Conservation (phyloP, 371 early-diverging fungal species). For the Blyttiomyces sp. region DNA sequence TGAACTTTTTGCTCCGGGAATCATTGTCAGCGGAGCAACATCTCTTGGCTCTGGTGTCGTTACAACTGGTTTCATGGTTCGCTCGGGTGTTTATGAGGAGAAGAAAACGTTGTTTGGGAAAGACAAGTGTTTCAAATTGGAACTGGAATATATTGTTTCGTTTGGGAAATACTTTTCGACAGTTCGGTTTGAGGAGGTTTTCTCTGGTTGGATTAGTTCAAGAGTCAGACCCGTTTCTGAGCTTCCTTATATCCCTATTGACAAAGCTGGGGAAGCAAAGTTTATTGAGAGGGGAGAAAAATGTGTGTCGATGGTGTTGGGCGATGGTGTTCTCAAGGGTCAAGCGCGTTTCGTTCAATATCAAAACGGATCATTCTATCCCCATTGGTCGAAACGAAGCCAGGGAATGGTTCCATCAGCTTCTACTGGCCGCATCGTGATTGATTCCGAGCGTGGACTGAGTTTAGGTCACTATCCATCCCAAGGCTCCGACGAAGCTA, state of each 20-base stretch:
- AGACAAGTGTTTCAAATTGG: constrained; percentile 35
- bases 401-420: neutral
- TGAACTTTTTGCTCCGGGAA: constrained; percentile 37
- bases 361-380: constrained; percentile 23
- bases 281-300: constrained; percentile 20
- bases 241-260: constrained; percentile 21
- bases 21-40: constrained; percentile 28
- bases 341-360: constrained; percentile 31
- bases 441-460: constrained; percentile 34
- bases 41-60: constrained; percentile 20
- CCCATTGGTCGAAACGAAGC: constrained; percentile 15
- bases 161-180: constrained; percentile 34
- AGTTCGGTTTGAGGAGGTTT: constrained; percentile 36
- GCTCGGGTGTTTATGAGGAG: constrained; percentile 34
- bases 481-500: constrained; percentile 40
- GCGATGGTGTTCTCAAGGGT: constrained; percentile 4
- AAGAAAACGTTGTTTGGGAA: constrained; percentile 33
- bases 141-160: constrained; percentile 32
- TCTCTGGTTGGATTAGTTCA: constrained; percentile 36
- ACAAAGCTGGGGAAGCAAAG: neutral
- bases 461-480: constrained; percentile 39
- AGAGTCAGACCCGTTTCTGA: constrained; percentile 22
- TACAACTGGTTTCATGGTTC: constrained; percentile 26
- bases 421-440: constrained; percentile 30
- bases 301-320: constrained; percentile 18